Base-by-base conservation (phyloP, 1,139 yeast genomes). In the Hyphopichia khmerensis region DNA sequence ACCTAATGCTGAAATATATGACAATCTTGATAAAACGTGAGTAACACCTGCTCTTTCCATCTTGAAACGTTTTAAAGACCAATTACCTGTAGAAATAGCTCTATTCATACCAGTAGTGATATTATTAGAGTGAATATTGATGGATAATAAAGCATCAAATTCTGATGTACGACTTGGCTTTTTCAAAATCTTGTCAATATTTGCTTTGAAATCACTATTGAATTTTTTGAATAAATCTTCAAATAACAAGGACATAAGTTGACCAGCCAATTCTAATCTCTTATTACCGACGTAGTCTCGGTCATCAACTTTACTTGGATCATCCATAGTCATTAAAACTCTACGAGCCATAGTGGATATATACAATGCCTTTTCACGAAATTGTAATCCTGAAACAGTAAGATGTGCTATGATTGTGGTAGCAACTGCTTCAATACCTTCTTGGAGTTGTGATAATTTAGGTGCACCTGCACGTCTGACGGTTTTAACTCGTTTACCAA, bases 31-130 rank as follows among this genome's bases (percentile, higher is more conserved):
- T 43, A 93, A 73, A 37, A 93, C 98, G 62, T 93, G 99, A 3
- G 99, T 95, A 40, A 93, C 99, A 68, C 99, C 99, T 0, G 99
- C 99, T 50, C 99, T 82, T 69, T 95, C 99, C 99, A 93, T 93
- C 84, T 91, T 93, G 76, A 93, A 93, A 72, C 99, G 89, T 67
- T 93, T 93, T 61, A 93, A 77, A 1, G 97, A 89, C 99, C 99
- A 93, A 62, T 93, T 93, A 53, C 99, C 99, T 0, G 99, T 93
- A 6, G 98, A 91, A 43, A 93, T 93, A 33, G 99, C 97, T 55
- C 99, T 79, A 63, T 91, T 91, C 65, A 93, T 73, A 30, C 99
- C 99, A 63, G 86, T 86, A 14, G 99, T 90, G 51, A 93, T 91
- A 59, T 89, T 90, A 57, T 88, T 87, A 10, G 96, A 87, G 60